These are phyloP conservation scores for Candida xyloterini DNA, from an alignment of 805 yeast genomes.

Conservation along the genomic window DNA sequence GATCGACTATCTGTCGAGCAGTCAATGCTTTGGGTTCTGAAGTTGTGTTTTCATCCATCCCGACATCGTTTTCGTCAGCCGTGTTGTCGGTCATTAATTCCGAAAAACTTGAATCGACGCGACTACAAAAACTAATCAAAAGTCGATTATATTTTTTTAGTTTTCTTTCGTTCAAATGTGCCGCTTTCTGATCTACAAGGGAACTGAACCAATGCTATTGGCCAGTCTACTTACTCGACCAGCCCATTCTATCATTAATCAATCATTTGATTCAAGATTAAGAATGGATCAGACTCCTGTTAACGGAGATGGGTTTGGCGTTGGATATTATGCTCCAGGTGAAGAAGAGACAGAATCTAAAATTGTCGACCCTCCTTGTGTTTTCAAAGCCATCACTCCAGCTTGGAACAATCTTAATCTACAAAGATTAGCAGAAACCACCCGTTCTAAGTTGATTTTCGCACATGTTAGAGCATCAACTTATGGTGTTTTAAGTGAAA, in stretches of 20 bases:
- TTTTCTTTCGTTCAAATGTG: conserved; percentile 55
- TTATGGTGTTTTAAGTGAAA: conserved; percentile 89
- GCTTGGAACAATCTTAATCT: conserved; percentile 96
- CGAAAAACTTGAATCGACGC: conserved; percentile 2
- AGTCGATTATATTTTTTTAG: neutral
- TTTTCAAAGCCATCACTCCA: conserved; percentile 94
- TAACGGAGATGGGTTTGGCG: conserved; percentile 98
- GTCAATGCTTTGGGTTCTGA: neutral
- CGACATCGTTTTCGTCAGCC: neutral
- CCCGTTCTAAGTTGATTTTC: conserved; percentile 78
- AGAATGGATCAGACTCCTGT: conserved; percentile 89
- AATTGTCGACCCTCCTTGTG: conserved; percentile 68
- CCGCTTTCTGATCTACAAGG: conserved; percentile 87
- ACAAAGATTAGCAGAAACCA: conserved; percentile 81
- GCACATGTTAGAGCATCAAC: conserved; percentile 97
- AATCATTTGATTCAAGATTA: conserved; percentile 86
- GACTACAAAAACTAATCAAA: neutral
- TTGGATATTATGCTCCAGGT: conserved; percentile 81
- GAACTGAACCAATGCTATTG: conserved; percentile 81
- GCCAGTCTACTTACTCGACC: conserved; percentile 90
- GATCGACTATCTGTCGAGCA: neutral
- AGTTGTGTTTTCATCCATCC: neutral
- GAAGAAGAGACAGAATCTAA: conserved; percentile 19
- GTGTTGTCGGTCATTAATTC: conserved; percentile 3
- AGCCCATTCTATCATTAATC: conserved; percentile 95